Conservation (phyloP, 768 basidiomycete species). For the Leucosporidium yakuticum region DNA sequence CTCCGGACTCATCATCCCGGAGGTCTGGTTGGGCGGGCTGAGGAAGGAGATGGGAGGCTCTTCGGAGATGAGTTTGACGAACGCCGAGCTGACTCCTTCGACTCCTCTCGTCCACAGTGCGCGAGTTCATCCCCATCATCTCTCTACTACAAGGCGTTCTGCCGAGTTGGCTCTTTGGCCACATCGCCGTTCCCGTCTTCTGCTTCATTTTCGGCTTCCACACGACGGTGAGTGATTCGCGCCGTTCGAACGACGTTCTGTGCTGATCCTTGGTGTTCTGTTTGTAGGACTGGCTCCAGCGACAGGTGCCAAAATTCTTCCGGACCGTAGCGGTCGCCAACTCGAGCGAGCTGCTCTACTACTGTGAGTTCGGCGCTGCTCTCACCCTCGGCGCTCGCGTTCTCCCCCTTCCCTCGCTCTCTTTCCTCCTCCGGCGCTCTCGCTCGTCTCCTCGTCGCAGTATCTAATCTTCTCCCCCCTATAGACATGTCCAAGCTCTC, state of each 20-base stretch:
- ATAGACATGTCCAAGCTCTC: neutral
- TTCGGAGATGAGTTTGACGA: too few relatives aligned
- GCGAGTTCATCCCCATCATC: constrained; percentile 30
- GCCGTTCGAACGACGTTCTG: neutral
- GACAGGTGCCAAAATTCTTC: constrained; percentile 32
- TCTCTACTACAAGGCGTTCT: constrained; percentile 6
- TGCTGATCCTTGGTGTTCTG: neutral
- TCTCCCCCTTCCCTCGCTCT: neutral
- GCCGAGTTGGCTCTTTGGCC: constrained; percentile 27
- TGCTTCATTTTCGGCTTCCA: constrained; percentile 20
- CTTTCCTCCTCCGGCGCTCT: neutral
- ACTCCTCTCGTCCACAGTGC: neutral
- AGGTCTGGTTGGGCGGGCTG: too few relatives aligned
- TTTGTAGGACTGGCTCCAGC: constrained; percentile 11
- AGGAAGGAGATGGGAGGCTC: too few relatives aligned
- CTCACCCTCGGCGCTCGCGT: neutral
- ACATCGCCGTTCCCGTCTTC: constrained; percentile 16
- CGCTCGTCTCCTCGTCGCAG: too few relatives aligned
- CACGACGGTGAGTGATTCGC: constrained; percentile 2
- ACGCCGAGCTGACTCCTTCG: too few relatives aligned
- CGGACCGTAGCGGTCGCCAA: constrained; percentile 9
- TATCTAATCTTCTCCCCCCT: neutral
- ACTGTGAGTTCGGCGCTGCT: neutral
- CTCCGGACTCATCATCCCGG: too few relatives aligned
- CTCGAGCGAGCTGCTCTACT: constrained; percentile 3